These are phyloP conservation scores for Tulasnella sp. DNA, from an alignment of 768 basidiomycete species.

Conservation along the genomic window DNA sequence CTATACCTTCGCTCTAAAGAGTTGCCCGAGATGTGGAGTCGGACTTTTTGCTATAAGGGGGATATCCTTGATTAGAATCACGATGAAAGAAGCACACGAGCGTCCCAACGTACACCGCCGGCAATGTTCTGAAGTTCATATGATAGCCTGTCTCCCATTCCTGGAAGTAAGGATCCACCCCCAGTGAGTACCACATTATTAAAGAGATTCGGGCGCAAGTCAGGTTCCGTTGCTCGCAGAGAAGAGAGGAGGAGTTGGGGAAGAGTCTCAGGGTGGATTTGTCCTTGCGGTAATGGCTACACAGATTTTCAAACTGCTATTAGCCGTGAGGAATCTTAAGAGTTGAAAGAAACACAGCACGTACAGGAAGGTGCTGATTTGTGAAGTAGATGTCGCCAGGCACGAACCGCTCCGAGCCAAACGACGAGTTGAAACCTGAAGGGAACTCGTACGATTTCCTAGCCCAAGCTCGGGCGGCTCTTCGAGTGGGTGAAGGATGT, in stretches of 20 bases:
- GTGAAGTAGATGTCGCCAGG: slow-evolving; percentile 86
- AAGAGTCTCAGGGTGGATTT: slow-evolving; percentile 33
- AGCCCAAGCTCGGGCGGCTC: slow-evolving; percentile 46
- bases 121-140: slow-evolving; percentile 64
- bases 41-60: slow-evolving; percentile 44
- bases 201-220: slow-evolving; percentile 80
- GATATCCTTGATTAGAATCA: neutral
- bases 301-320: neutral
- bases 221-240: slow-evolving; percentile 77
- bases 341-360: slow-evolving; percentile 5
- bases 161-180: slow-evolving; percentile 77
- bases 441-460: slow-evolving; percentile 86
- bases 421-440: slow-evolving; percentile 78
- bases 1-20: slow-evolving; percentile 82
- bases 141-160: slow-evolving; percentile 73
- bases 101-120: slow-evolving; percentile 72
- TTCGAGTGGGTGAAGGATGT: slow-evolving; percentile 22
- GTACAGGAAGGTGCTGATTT: slow-evolving; percentile 36
- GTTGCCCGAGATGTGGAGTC: slow-evolving; percentile 87
- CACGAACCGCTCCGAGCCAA: slow-evolving; percentile 67
- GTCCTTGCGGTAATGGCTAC: slow-evolving; percentile 1
- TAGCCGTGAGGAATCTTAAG: neutral
- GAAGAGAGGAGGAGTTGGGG: slow-evolving; percentile 66
- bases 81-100: neutral
- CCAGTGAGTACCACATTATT: slow-evolving; percentile 95